phyloP scores from a whole-genome alignment of 1,284 basidiomycete genomes.

The Malassezia pachydermatis region DNA sequence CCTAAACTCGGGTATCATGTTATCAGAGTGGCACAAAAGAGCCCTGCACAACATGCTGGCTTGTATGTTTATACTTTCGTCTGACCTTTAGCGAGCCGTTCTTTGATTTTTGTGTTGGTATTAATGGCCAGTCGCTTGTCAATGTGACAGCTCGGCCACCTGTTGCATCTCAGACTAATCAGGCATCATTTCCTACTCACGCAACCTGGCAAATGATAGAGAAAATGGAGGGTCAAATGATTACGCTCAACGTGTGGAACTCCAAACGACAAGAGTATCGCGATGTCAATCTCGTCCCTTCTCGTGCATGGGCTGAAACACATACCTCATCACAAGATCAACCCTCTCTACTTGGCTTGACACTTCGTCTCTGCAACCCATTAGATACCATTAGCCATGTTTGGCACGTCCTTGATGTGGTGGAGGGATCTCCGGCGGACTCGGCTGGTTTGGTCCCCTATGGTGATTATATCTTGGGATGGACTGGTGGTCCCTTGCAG shows the following conservation, averaged over 20 bases:
- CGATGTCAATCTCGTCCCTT: slow-evolving; percentile 73
- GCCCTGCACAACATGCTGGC: slow-evolving; percentile 58
- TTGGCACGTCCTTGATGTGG: slow-evolving; percentile 93
- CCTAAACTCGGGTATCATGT: slow-evolving; percentile 45
- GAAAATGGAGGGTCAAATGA: slow-evolving; percentile 65
- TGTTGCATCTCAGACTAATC: too few relatives aligned
- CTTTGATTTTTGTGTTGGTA: slow-evolving; percentile 91
- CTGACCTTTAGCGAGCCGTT: slow-evolving; percentile 60
- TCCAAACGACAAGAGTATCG: slow-evolving; percentile 72
- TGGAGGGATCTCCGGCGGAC: slow-evolving; percentile 91
- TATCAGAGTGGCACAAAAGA: slow-evolving; percentile 46
- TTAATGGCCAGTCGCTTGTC: slow-evolving; percentile 52
- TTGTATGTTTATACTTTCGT: slow-evolving; percentile 50
- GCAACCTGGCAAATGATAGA: slow-evolving; percentile 55
- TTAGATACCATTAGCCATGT: slow-evolving; percentile 49
- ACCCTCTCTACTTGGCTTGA: slow-evolving; percentile 74
- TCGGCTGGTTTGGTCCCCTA: slow-evolving; percentile 64
- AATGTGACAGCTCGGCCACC: too few relatives aligned
- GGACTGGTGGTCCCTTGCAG: slow-evolving; percentile 73
- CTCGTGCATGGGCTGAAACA: slow-evolving; percentile 61
- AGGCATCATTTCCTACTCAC: slow-evolving; percentile 25
- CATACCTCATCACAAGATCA: slow-evolving; percentile 55
- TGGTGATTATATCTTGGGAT: slow-evolving; percentile 82
- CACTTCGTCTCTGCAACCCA: slow-evolving; percentile 67
- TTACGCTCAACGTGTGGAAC: slow-evolving; percentile 79